phyloP scores from a whole-genome alignment of 2,329 filamentous ascomycete genomes.

The Colletotrichum lupini region DNA sequence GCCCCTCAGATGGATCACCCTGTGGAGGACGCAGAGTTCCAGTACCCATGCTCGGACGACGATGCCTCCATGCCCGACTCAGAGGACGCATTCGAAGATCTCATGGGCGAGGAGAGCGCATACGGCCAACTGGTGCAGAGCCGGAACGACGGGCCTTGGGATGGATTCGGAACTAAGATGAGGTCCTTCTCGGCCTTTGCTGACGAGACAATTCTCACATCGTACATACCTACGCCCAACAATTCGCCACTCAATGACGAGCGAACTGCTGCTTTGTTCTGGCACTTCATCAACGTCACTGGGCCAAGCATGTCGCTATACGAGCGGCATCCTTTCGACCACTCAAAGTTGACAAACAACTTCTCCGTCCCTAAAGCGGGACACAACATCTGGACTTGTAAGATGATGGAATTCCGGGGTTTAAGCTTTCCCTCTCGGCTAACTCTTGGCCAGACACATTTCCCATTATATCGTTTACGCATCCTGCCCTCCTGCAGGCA shows the following conservation, averaged over 20 bases:
- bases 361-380: conserved; percentile 70
- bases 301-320: conserved; percentile 88
- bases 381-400: conserved; percentile 74
- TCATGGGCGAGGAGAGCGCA: conserved; percentile 48
- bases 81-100: conserved; percentile 64
- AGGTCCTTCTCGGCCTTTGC: conserved; percentile 62
- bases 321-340: conserved; percentile 82
- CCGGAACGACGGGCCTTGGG: conserved; percentile 48
- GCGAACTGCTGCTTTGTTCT: conserved; percentile 85
- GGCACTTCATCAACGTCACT: conserved; percentile 91
- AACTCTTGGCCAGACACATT: conserved; percentile 70
- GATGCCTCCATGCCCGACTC: conserved; percentile 72
- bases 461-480: conserved; percentile 82
- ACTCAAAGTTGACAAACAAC: conserved; percentile 73
- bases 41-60: conserved; percentile 66
- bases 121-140: conserved; percentile 52
- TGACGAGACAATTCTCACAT: conserved; percentile 65
- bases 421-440: conserved; percentile 23
- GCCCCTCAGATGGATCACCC: neutral
- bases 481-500: conserved; percentile 89
- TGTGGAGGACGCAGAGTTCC: conserved; percentile 36
- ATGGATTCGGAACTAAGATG: conserved; percentile 57
- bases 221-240: conserved; percentile 73
- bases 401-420: conserved; percentile 40
- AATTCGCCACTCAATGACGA: conserved; percentile 83